A percentile compares a stretch with the other conserved stretches of the same genome.
These are phyloP conservation scores for Hippophae rhamnoides DNA, from an alignment of 306 rosid species.

Conservation along the genomic window DNA sequence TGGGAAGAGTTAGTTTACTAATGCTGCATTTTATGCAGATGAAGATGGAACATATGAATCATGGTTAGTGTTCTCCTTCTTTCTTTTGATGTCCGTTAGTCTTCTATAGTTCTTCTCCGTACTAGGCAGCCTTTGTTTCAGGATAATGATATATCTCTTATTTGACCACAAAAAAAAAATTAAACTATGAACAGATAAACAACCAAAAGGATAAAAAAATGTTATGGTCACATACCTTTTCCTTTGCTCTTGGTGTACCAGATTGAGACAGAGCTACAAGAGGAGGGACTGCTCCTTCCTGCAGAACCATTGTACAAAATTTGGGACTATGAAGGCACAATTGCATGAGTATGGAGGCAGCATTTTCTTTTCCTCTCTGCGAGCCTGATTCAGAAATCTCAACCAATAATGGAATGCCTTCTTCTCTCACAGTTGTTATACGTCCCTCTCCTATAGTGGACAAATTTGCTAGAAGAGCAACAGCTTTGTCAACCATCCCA, in stretches of 20 bases:
- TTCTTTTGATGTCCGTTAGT: no score
- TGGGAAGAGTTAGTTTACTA: no score
- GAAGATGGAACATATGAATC: no score
- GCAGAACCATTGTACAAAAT: slow-evolving; percentile 75
- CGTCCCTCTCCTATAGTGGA: slow-evolving; percentile 81
- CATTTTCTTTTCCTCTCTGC: slow-evolving; percentile 87
- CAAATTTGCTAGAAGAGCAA: slow-evolving; percentile 79
- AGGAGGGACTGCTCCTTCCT: slow-evolving; percentile 99
- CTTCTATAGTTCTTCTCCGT: no score
- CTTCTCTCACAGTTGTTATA: slow-evolving; percentile 48
- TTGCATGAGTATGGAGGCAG: slow-evolving; percentile 73
- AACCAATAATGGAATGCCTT: slow-evolving; percentile 75
- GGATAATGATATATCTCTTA: no score
- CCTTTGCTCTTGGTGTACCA: slow-evolving; percentile 86
- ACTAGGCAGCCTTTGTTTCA: no score
- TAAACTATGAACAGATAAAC: neutral
- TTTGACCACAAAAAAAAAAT: no score
- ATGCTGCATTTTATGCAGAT: no score
- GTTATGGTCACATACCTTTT: slow-evolving; percentile 53
- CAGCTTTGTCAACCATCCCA: slow-evolving; percentile 90
- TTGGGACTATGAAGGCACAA: slow-evolving; percentile 71
- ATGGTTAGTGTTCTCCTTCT: no score
- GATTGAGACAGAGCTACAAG: slow-evolving; percentile 79
- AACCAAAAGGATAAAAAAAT: slow-evolving; percentile 4
- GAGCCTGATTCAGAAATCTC: slow-evolving; percentile 81